Evolutionary conservation across 768 basidiomycete species (phyloP).

Genomic region (Auricularia sp.): DNA sequence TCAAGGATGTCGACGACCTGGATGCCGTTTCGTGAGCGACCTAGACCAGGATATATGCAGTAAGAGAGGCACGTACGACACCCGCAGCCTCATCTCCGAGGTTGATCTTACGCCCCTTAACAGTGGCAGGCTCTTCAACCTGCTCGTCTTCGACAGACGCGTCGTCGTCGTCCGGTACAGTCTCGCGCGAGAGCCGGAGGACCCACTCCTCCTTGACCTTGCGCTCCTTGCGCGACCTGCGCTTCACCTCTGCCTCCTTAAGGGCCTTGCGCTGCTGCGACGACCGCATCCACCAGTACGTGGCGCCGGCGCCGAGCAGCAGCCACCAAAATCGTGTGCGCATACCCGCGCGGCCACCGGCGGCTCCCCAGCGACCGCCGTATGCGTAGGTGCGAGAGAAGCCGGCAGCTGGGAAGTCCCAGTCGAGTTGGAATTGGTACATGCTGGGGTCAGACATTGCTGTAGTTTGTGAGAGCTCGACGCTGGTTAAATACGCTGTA

Average conservation of each 20-base stretch:
- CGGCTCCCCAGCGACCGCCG: not conserved
- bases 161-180: not conserved
- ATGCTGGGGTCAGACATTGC: not conserved
- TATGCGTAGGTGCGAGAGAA: not conserved
- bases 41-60: not conserved
- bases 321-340: not conserved
- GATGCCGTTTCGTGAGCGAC: not conserved
- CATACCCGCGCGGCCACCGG: not conserved
- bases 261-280: not conserved
- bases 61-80: not conserved
- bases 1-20: not conserved
- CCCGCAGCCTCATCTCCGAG: not conserved
- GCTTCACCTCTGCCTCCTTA: not conserved
- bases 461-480: not conserved
- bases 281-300: not conserved
- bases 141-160: not conserved
- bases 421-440: not conserved
- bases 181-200: not conserved
- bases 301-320: not conserved
- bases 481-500: too few species aligned
- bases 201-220: not conserved
- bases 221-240: not conserved
- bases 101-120: not conserved
- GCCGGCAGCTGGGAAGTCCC: not conserved
- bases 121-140: not conserved